phyloP scores from a whole-genome alignment of 192 early-diverging fungal genomes.

The Linnemannia hyalina region DNA sequence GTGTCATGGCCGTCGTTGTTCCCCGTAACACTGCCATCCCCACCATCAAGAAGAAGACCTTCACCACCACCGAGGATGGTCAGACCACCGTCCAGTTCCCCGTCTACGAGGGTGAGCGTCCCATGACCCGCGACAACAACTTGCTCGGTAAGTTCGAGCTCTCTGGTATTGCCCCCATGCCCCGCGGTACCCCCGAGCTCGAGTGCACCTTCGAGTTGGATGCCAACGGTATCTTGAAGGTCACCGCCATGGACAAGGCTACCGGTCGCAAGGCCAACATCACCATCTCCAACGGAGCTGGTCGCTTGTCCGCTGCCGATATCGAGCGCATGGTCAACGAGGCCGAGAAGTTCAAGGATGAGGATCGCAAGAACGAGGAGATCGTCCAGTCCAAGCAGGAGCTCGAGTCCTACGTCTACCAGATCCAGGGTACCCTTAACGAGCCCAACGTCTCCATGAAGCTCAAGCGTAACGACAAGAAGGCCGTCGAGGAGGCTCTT shows the following conservation, averaged over 20 bases:
- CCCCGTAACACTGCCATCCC: conserved; percentile 89
- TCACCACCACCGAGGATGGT: conserved; percentile 87
- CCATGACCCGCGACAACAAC: conserved; percentile 94
- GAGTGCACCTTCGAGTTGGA: conserved; percentile 89
- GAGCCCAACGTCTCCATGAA: conserved; percentile 82
- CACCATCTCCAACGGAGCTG: conserved; percentile 96
- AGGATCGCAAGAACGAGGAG: conserved; percentile 80
- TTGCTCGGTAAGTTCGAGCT: conserved; percentile 88
- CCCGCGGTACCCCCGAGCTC: conserved; percentile 85
- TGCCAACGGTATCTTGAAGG: conserved; percentile 92
- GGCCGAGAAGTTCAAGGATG: conserved; percentile 89
- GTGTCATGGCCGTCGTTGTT: conserved; percentile 86
- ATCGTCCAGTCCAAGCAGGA: conserved; percentile 86
- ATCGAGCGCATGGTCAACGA: conserved; percentile 95
- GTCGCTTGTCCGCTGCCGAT: conserved; percentile 89
- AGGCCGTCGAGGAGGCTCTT: conserved; percentile 79
- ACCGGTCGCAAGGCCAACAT: conserved; percentile 92
- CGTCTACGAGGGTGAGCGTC: conserved; percentile 89
- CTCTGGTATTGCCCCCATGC: conserved; percentile 82
- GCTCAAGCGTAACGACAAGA: conserved; percentile 80
- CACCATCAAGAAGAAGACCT: conserved; percentile 83
- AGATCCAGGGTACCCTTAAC: conserved; percentile 73
- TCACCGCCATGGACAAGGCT: conserved; percentile 91
- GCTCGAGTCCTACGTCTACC: conserved; percentile 82
- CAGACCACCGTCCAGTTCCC: conserved; percentile 90